Base-by-base conservation (phyloP, 352 stramenopile species). In the Phytophthora pinifolia region DNA sequence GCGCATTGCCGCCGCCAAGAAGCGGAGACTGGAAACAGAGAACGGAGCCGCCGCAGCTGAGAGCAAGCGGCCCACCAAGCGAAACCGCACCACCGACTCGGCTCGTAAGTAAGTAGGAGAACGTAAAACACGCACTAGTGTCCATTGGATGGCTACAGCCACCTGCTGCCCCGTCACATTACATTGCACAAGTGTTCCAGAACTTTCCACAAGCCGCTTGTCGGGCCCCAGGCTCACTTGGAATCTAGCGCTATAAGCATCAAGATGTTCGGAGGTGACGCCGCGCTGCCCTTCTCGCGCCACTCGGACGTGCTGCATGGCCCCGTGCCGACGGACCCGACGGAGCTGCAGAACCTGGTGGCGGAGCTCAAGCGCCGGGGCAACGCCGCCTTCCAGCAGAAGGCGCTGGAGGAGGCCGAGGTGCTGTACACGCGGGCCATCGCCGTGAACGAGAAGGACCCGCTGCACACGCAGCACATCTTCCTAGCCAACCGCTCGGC, bases 401-500 rank as follows among this genome's bases (percentile, higher is more conserved):
- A 92, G 55, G 61, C 77, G 22, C 74, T 89, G 38, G 90, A 97
- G 34, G 93, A 98, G 57, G 96, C 96, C 14, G 92, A 98, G 46
- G 77, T 90, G 50, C 78, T 99, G n/a, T 99, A 99, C 77, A 81
- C 80, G 51, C 98, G 98, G 64, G 96, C 88, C 30, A 89, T 99
- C 52, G 82, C 97, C 22, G 54, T 94, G 51, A 89, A 90, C 55
- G 48, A 54, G 31, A 62, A 46, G 34, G 64, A 89, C 36, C 64
- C 60, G 51, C 66, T 75, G 44, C 64, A 69, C 38, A 88, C 83
- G 61, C 72, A 89, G 67, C 84, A 96, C 66, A 88, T 94, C 43
- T 85, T 97, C 45, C 87, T 79, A 46, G 82, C 86, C 34, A 98
- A 98, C 55, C 83, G 89, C 15, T 92, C 84, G 43, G 93, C 92